Evolutionary conservation across 345 rosid genomes (phyloP).

Genomic region (Turritis glabra): DNA sequence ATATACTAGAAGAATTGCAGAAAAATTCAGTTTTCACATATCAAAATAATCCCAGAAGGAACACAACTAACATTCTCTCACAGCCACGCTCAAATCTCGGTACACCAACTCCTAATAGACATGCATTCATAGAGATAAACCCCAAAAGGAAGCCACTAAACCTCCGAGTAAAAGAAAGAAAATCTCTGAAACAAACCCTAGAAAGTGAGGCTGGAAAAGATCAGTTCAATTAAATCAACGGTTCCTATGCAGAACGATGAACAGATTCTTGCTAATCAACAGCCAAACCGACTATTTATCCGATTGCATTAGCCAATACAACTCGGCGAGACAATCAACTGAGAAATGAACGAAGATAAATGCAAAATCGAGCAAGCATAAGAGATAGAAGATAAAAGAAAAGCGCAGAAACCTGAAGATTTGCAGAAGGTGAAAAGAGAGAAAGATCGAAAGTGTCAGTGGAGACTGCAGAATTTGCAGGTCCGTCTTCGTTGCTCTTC

Average conservation of each 20-base stretch:
- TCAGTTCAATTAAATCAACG: slow-evolving; percentile 21
- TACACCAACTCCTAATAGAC: neutral
- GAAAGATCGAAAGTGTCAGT: slow-evolving; percentile 39
- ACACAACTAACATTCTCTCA: neutral
- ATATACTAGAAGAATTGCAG: neutral
- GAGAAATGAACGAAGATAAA: slow-evolving; percentile 20
- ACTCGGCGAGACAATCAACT: slow-evolving; percentile 14
- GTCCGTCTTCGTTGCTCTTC: slow-evolving; percentile 43
- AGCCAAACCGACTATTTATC: neutral
- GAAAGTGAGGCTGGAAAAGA: slow-evolving; percentile 18
- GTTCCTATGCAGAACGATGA: neutral
- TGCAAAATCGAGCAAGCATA: slow-evolving; percentile 34
- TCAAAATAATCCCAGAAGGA: slow-evolving; percentile 15
- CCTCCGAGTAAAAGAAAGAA: slow-evolving; percentile 20
- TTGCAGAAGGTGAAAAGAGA: slow-evolving; percentile 16
- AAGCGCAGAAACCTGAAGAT: slow-evolving; percentile 30
- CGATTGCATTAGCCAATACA: slow-evolving; percentile 37
- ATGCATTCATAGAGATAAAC: slow-evolving; percentile 28
- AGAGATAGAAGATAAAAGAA: neutral
- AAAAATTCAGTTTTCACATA: neutral
- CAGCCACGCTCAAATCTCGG: neutral
- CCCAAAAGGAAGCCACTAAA: slow-evolving; percentile 27
- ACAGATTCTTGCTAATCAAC: neutral
- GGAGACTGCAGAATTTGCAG: slow-evolving; percentile 40
- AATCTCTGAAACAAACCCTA: slow-evolving; percentile 32